These are phyloP conservation scores for Exophiala sideris DNA, from an alignment of 2,329 filamentous ascomycete species.

Conservation along the genomic window DNA sequence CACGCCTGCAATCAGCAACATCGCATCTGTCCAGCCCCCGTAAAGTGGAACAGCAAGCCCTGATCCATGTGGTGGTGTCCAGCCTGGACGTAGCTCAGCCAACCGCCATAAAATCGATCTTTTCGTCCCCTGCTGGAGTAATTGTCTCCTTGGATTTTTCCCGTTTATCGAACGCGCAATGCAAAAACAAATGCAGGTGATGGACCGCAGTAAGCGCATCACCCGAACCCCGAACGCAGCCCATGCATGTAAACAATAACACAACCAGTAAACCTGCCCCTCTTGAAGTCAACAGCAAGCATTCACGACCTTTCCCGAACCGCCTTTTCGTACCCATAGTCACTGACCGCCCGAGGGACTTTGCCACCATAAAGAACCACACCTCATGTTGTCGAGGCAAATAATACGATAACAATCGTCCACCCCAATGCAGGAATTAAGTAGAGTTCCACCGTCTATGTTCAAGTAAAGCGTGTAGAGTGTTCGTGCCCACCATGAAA, in stretches of 20 bases:
- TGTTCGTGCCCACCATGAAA: background rate
- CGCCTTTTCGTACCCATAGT: background rate
- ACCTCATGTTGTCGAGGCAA: background rate
- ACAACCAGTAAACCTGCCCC: background rate
- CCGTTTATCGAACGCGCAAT: background rate
- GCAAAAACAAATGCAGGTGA: background rate
- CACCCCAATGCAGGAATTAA: background rate
- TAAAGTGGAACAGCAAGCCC: too few species aligned
- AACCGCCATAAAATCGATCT: background rate
- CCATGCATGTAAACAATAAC: background rate
- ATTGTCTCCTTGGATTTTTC: background rate
- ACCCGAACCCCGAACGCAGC: background rate
- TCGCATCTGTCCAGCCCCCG: too few species aligned
- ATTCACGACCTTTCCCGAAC: background rate
- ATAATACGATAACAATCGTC: slow-evolving; percentile 1
- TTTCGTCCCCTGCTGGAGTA: too few species aligned
- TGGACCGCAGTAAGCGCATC: background rate
- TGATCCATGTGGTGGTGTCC: too few species aligned
- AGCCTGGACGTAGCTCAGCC: background rate
- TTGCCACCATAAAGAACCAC: background rate
- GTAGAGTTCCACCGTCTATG: background rate
- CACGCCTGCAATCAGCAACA: too few species aligned
- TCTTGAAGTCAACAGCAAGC: background rate
- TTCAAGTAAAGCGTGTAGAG: background rate
- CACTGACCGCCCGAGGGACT: background rate